A percentile compares a stretch with the other conserved stretches of the same genome.
These are phyloP conservation scores for Epichloe elymi DNA, from an alignment of 2,329 filamentous ascomycete species.

Conservation along the genomic window DNA sequence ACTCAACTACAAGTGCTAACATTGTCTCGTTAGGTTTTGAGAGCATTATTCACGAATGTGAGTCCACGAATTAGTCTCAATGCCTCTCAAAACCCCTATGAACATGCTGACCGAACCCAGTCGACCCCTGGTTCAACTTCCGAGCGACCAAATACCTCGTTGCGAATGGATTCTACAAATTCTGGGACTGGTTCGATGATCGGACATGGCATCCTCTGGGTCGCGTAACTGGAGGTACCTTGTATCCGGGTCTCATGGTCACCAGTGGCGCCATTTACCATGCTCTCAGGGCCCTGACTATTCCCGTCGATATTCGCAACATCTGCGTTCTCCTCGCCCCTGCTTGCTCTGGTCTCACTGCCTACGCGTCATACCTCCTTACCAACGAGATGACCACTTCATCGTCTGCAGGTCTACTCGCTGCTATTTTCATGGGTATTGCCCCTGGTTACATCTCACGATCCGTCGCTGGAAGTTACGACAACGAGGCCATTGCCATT, in stretches of 20 bases:
- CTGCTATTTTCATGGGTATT: constrained; percentile 94
- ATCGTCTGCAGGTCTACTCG: constrained; percentile 84
- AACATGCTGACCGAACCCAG: constrained; percentile 34
- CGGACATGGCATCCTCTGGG: constrained; percentile 98
- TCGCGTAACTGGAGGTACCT: constrained; percentile 94
- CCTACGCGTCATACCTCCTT: constrained; percentile 83
- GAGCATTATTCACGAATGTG: constrained; percentile 99
- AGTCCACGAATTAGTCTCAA: constrained; percentile 26
- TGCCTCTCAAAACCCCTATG: background rate
- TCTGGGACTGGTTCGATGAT: constrained; percentile 99
- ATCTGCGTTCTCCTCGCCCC: constrained; percentile 95
- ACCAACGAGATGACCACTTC: constrained; percentile 97
- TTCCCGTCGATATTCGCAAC: constrained; percentile 97
- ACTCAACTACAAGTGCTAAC: constrained; percentile 17
- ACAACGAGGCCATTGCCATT: constrained; percentile 98
- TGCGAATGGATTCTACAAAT: constrained; percentile 92
- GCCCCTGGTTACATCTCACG: constrained; percentile 94
- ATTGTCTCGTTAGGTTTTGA: constrained; percentile 60
- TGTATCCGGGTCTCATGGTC: constrained; percentile 98
- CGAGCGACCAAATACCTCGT: constrained; percentile 96
- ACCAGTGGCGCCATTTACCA: constrained; percentile 97
- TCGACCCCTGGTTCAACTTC: constrained; percentile 99
- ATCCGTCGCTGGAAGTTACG: constrained; percentile 95
- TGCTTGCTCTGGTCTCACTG: constrained; percentile 85
- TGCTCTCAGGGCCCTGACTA: constrained; percentile 69